Evolutionary conservation across 1,139 yeast species (phyloP), one percentile per base, ranked within the genome.

Genomic region (Hyphopichia pseudoburtonii): DNA sequence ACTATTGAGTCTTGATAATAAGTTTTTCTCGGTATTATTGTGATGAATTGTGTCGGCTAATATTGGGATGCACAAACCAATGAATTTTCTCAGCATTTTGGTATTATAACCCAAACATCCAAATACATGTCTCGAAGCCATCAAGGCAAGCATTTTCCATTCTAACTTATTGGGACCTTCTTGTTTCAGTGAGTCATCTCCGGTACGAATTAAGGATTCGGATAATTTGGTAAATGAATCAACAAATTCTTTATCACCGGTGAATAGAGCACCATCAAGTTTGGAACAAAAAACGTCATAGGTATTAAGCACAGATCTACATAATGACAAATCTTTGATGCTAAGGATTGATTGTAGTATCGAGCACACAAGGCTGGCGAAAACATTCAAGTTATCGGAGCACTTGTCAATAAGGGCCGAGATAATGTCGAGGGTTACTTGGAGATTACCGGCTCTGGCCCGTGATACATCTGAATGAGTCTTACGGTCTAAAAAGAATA

Each of bases 371-470:
- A 77, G 74, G 26, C 66, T 70, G 1, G 96, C 94, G 64, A 88
- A 83, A 27, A 89, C 83, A 45, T 86, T 88, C 56, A 92, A 66
- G 56, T 92, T 92, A 42, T 86, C 95, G 26, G 78, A 70, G 57
- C 97, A 89, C 53, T 82, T 78, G 32, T 73, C 80, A 34, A 89
- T 82, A 47, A 92, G 72, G 26, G 86, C 82, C 36, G 76, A 64
- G 39, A 87, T 59, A 16, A 92, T 83, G 39, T 75, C 82, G 44
- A 89, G 64, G 0, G 97, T 85, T 8, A 92, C 97, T 44, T 80
- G 83, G 22, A 89, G 73, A 52, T 90, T 89, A 1, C 97, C 97
- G 7, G 82, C 65, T 23, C 87, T 66, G 40, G 73, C 78, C 35
- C 79, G 77, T 41, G 70, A 64, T 25, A 81, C 70, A 57, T 90